Evolutionary conservation across 192 early-diverging fungal genomes (phyloP).

Genomic region (Linnemannia zychae): DNA sequence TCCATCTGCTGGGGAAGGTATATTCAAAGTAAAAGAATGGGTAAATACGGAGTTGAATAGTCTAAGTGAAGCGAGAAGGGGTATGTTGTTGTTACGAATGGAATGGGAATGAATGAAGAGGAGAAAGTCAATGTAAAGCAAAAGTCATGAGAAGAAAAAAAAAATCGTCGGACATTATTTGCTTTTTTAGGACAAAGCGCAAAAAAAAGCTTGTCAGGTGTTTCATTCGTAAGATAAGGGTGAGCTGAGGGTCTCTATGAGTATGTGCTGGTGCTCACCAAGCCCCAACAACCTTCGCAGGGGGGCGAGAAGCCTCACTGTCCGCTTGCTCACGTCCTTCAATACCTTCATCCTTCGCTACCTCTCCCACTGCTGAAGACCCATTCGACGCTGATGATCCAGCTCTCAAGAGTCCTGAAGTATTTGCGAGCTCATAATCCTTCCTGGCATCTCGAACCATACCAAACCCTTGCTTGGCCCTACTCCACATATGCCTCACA

Average conservation of each 20-base stretch:
- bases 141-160: not conserved
- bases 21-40: not conserved
- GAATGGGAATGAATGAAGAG: not conserved
- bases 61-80: not conserved
- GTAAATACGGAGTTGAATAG: not conserved
- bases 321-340: not conserved
- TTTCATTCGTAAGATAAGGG: not conserved
- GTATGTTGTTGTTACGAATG: not conserved
- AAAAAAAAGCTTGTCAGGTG: too few relatives aligned
- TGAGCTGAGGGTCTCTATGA: not conserved
- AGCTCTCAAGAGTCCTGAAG: not conserved
- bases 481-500: constrained; percentile 36
- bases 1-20: constrained; percentile 13
- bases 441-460: constrained; percentile 23
- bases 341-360: not conserved
- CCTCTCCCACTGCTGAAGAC: not conserved
- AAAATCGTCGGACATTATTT: constrained; percentile 10
- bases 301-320: not conserved
- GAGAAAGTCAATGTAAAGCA: constrained; percentile 10
- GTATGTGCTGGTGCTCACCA: not conserved
- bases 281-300: not conserved
- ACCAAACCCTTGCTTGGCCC: constrained; percentile 41
- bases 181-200: not conserved
- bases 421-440: constrained; percentile 11
- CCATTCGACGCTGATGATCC: not conserved